phyloP scores from a whole-genome alignment of 2,329 filamentous ascomycete species.

The Exophiala xenobiotica region DNA sequence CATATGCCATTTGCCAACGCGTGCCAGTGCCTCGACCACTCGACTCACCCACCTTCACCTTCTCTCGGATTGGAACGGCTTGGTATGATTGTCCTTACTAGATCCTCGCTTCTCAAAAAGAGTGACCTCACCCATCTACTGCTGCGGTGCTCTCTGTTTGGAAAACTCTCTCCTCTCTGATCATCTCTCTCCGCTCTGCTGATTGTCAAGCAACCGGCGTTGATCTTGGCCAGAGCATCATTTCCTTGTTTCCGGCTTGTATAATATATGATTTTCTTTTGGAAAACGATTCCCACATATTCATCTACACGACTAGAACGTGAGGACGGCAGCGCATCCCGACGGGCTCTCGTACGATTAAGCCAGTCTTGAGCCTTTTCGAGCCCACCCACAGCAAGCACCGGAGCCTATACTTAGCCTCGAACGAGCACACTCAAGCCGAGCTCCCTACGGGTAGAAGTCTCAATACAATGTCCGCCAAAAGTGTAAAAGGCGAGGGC shows the following conservation, averaged over 20 bases:
- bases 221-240: slow-evolving; percentile 9
- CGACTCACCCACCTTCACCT: background rate
- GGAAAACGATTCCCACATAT: background rate
- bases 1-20: slow-evolving; percentile 12
- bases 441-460: too few relatives aligned
- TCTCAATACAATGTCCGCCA: slow-evolving; percentile 62
- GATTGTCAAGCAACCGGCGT: too few relatives aligned
- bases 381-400: too few relatives aligned
- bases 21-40: too few relatives aligned
- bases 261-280: too few relatives aligned
- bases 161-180: background rate
- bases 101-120: slow-evolving; percentile 1
- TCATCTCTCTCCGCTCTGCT: background rate
- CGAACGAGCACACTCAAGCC: too few relatives aligned
- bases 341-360: too few relatives aligned
- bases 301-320: background rate
- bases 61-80: slow-evolving; percentile 20
- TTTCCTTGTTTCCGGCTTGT: slow-evolving; percentile 18
- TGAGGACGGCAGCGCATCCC: too few relatives aligned
- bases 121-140: slow-evolving; percentile 17
- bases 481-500: slow-evolving; percentile 55
- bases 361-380: too few relatives aligned
- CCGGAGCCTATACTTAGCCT: too few relatives aligned
- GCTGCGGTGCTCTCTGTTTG: background rate
- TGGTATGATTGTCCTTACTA: slow-evolving; percentile 15